Base-by-base conservation (phyloP, 1,284 basidiomycete species). In the Tilletia indica region DNA sequence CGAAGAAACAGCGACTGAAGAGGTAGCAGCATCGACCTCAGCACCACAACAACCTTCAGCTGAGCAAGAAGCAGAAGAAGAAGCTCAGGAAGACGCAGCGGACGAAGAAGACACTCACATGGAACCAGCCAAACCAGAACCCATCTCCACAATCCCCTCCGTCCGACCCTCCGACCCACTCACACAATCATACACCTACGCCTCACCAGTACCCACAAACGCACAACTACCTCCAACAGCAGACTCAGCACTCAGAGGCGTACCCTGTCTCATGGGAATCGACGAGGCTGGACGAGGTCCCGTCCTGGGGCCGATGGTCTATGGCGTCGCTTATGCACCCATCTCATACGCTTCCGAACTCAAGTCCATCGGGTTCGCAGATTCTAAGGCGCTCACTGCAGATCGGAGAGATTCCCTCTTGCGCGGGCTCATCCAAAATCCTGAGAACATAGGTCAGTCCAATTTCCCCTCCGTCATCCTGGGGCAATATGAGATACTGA, bases 221-320 rank as follows among this genome's bases (percentile, higher is more conserved):
- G 48, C 51, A 64, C 5, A 21, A 21, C 58, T 25, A 47, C 39
- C 58, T 34, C 38, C 16, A 58, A 31, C 56, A n/a, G 25, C 61
- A 19, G 61, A 31, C 25, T 31, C 51, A 31, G 45, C 61, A 31
- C 19, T 56, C 54, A 64, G 70, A 54, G 74, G 75, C 36, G 76
- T 77, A 1, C 78, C 80, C 2, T 83, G 80, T 67, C 77, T 78
- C 12, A 69, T 99, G 71, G 96, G 96, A 48, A 94, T 99, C 6
- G 96, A 99, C 85, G 96, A 99, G 85, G 96, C 96, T 0, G 96
- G 96, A 0, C 88, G 96, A 72, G 96, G 97, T 0, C 96, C 95
- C 14, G 94, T 94, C 0, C 87, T 97, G 0, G 94, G 94, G 68
- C 96, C 96, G 0, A 89, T 98, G 76, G 96, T 99, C 0, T 99